phyloP scores from a whole-genome alignment of 2,329 filamentous ascomycete species.

The Pseudopyrenochaeta lycopersici region DNA sequence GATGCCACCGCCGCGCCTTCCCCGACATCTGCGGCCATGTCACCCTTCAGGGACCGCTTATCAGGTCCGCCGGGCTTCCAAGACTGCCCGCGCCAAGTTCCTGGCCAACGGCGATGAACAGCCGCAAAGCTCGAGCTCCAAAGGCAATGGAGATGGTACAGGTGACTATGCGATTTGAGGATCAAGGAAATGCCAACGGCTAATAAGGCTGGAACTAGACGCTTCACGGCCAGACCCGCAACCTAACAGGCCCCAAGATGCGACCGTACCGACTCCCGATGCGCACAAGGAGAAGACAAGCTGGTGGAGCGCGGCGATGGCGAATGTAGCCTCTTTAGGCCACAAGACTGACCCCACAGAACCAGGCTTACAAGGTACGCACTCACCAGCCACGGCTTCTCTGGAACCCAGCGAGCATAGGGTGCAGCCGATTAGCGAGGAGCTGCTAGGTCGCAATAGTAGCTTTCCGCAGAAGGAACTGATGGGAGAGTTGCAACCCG shows the following conservation, averaged over 20 bases:
- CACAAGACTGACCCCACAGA: neutral
- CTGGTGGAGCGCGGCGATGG: conserved; percentile 10
- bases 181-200: too few species aligned
- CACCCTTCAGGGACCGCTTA: conserved; percentile 51
- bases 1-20: conserved; percentile 55
- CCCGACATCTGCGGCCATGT: conserved; percentile 54
- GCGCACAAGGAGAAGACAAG: neutral
- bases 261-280: neutral
- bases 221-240: too few species aligned
- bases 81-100: conserved; percentile 22
- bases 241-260: neutral
- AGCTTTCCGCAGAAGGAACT: neutral
- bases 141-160: neutral
- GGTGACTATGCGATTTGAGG: neutral
- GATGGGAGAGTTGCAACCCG: too few species aligned
- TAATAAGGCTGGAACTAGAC: too few species aligned
- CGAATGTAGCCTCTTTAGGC: conserved; percentile 1
- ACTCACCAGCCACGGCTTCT: neutral
- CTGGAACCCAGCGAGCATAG: neutral
- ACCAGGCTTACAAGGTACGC: neutral
- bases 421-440: neutral
- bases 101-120: conserved; percentile 19
- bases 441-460: neutral
- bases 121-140: conserved; percentile 6
- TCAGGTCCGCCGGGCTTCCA: conserved; percentile 43